These are phyloP conservation scores for Alliaria petiolata DNA, from an alignment of 345 rosid species.

Conservation along the genomic window DNA sequence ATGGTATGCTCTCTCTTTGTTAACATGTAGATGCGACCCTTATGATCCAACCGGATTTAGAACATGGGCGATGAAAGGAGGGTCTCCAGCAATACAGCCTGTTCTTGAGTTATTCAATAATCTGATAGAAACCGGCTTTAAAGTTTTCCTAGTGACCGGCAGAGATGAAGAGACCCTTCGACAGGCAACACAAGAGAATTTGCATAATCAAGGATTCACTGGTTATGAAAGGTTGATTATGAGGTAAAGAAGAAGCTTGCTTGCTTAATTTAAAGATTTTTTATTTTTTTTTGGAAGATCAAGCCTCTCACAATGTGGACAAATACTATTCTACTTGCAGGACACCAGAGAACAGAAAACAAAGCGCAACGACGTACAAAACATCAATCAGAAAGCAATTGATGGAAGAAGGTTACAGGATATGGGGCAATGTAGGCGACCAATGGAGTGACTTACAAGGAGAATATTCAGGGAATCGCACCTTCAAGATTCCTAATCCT, in stretches of 20 bases:
- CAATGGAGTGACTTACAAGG: constrained; percentile 92
- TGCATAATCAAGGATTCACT: constrained; percentile 55
- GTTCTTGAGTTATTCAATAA: constrained; percentile 47
- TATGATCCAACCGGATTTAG: constrained; percentile 61
- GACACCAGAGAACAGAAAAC: constrained; percentile 40
- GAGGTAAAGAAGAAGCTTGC: constrained; percentile 42
- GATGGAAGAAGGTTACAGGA: constrained; percentile 60
- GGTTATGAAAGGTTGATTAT: constrained; percentile 66
- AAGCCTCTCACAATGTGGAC: not conserved
- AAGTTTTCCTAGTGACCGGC: constrained; percentile 71
- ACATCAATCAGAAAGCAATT: constrained; percentile 51
- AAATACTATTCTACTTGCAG: constrained; percentile 26
- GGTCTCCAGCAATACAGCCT: constrained; percentile 61
- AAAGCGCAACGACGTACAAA: constrained; percentile 56
- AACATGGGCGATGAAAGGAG: constrained; percentile 71
- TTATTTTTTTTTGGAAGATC: not conserved
- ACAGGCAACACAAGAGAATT: constrained; percentile 49
- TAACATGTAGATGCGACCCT: constrained; percentile 63
- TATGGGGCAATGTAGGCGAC: constrained; percentile 86
- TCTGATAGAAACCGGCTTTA: constrained; percentile 52
- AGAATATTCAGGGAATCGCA: constrained; percentile 55
- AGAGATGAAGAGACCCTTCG: constrained; percentile 65
- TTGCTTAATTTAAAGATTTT: not conserved
- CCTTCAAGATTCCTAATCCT: constrained; percentile 89
- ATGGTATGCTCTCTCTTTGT: not conserved